These are phyloP conservation scores for Fusarium sp. DNA, from an alignment of 2,329 filamentous ascomycete genomes.

Conservation along the genomic window DNA sequence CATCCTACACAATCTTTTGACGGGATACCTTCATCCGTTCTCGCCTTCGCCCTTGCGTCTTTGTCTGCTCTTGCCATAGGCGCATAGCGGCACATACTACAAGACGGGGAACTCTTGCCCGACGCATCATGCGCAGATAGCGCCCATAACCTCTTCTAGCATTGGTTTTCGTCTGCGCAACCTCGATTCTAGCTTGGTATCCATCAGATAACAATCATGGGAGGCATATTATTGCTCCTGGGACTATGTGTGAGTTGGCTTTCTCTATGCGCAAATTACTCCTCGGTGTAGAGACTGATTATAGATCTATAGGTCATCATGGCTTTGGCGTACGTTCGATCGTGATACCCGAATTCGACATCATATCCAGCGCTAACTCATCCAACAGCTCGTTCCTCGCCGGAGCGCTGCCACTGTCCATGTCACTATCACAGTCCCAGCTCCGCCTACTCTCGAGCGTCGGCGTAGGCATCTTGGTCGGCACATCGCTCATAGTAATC, in stretches of 20 bases:
- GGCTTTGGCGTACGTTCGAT: constrained; percentile 66
- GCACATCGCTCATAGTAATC: constrained; percentile 95
- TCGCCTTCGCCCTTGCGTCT: constrained; percentile 19
- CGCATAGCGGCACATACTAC: constrained; percentile 5
- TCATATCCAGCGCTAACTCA: constrained; percentile 32
- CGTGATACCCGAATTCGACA: constrained; percentile 16
- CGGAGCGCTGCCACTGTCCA: constrained; percentile 88
- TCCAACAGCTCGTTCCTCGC: constrained; percentile 86
- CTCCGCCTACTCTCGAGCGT: constrained; percentile 90
- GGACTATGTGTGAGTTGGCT: constrained; percentile 54
- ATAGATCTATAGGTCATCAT: constrained; percentile 61
- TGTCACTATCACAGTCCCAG: constrained; percentile 87
- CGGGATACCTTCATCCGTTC: constrained; percentile 5
- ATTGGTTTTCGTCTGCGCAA: constrained; percentile 23
- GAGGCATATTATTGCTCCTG: constrained; percentile 54
- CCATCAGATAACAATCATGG: constrained; percentile 48
- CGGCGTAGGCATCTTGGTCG: constrained; percentile 93
- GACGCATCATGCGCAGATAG: constrained; percentile 43
- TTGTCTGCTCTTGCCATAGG: constrained; percentile 12
- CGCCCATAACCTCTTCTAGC: constrained; percentile 9
- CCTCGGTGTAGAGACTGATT: constrained; percentile 31
- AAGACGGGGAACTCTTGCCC: constrained; percentile 5
- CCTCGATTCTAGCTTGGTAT: constrained; percentile 19
- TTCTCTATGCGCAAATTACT: neutral
- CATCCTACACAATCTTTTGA: neutral